Evolutionary conservation across 2,329 filamentous ascomycete genomes (phyloP), one percentile per base, ranked within the genome.

Genomic region (Juglanconis juglandina): DNA sequence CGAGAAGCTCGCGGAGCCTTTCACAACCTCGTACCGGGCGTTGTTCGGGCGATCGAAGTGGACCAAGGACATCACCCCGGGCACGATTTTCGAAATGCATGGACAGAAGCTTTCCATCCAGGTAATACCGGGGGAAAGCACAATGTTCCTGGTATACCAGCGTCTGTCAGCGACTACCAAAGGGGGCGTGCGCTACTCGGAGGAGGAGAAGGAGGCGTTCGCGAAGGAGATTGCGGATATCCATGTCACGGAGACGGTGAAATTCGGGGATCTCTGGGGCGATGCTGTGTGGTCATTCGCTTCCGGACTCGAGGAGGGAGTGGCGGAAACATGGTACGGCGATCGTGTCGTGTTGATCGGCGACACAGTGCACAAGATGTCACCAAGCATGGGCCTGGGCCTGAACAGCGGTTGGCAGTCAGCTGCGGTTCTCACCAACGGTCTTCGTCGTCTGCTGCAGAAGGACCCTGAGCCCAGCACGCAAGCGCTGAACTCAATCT

Each of bases 301-400:
- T 42, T 59, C 61, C 5, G 60, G 62, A 1, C 58, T 66, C 13
- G 61, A 69, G 47, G 66, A 69, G 47, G 66, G 66, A 3, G 48
- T 65, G 3, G 48, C 65, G 1, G 46, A 61, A 8, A 60, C 50
- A 11, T 65, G 66, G 63, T 64, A 53, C 35, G 63, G 58, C 34
- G 60, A 64, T 17, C 54, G 67, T 4, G 58, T 67, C 3, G 66
- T 65, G 5, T 48, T 68, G 39, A 61, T 67, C 2, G 66, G 67
- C 8, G 67, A 69, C 53, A 63, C 67, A n/a, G 61, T 61, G 32
- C 63, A 66, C 59, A 67, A 67, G 63, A 63, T 65, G 41, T 68
- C 67, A 10, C 66, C 66, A 4, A 66, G 63, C 24, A 53, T 61
- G 3, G 67, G 67, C 7, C 53, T 65, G 3, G 65, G 67, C 11